phyloP scores from a whole-genome alignment of 2,329 filamentous ascomycete genomes.

The Rhynchosporium agropyri region DNA sequence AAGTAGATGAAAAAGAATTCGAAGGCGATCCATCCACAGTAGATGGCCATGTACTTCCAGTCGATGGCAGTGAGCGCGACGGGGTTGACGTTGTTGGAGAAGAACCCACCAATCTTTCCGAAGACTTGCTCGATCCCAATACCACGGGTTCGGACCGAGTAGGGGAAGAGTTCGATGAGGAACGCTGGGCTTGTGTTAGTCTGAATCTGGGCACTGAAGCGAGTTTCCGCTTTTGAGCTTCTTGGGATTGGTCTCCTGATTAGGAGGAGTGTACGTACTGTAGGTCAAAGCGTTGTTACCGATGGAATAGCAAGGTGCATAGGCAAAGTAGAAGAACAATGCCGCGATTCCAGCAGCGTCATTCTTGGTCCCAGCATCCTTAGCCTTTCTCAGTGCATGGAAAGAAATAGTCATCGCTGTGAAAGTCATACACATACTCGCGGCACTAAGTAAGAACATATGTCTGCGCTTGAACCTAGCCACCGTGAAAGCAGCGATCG shows the following conservation, averaged over 20 bases:
- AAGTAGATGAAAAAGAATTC: slow-evolving; percentile 49
- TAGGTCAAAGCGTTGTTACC: slow-evolving; percentile 68
- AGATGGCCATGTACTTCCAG: slow-evolving; percentile 51
- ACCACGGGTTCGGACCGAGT: slow-evolving; percentile 43
- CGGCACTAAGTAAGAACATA: slow-evolving; percentile 57
- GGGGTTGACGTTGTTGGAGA: slow-evolving; percentile 51
- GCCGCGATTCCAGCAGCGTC: slow-evolving; percentile 38
- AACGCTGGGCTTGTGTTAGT: slow-evolving; percentile 47
- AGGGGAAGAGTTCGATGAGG: slow-evolving; percentile 62
- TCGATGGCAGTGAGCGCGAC: slow-evolving; percentile 47
- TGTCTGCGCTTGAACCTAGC: slow-evolving; percentile 49
- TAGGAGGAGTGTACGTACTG: slow-evolving; percentile 47
- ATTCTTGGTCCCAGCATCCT: slow-evolving; percentile 38
- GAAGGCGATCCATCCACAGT: slow-evolving; percentile 48
- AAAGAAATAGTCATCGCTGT: slow-evolving; percentile 57
- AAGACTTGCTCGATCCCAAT: slow-evolving; percentile 42
- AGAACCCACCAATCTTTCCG: slow-evolving; percentile 50
- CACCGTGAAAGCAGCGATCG: slow-evolving; percentile 47
- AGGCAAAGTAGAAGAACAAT: slow-evolving; percentile 63
- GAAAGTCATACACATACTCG: slow-evolving; percentile 55
- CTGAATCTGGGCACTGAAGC: slow-evolving; percentile 34
- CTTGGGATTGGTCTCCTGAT: not conserved
- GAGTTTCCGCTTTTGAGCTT: not conserved
- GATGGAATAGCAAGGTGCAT: slow-evolving; percentile 62
- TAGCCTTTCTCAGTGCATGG: slow-evolving; percentile 45